Conservation (phyloP, 2,329 filamentous ascomycete species). For the Sarocladiaceae sp. region DNA sequence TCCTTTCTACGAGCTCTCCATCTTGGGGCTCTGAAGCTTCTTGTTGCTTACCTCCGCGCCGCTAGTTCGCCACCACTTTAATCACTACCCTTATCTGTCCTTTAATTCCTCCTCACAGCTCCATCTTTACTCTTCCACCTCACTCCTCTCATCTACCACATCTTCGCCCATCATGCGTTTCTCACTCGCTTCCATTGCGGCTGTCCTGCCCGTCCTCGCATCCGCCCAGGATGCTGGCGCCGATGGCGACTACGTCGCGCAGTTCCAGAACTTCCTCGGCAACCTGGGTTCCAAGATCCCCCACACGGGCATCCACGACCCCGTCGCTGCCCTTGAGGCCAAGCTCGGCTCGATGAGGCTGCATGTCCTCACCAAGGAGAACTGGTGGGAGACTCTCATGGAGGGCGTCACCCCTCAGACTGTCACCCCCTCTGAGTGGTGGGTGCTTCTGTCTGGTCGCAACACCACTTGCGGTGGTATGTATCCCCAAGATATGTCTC, state of each 20-base stretch:
- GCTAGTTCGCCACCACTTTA: conserved; percentile 9
- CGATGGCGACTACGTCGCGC: conserved; percentile 55
- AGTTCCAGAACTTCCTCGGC: conserved; percentile 61
- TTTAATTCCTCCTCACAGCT: neutral
- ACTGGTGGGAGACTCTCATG: conserved; percentile 68
- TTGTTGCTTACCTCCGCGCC: conserved; percentile 5
- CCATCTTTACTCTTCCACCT: neutral
- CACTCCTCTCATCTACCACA: conserved; percentile 8
- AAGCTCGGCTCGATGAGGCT: conserved; percentile 38
- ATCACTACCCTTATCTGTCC: conserved; percentile 4
- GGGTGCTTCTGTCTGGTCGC: conserved; percentile 68
- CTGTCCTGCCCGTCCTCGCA: conserved; percentile 53
- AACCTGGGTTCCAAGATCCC: conserved; percentile 52
- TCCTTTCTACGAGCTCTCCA: conserved; percentile 8
- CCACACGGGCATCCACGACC: conserved; percentile 37
- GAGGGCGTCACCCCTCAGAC: conserved; percentile 54
- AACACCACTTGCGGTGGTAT: conserved; percentile 73
- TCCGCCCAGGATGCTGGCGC: conserved; percentile 45
- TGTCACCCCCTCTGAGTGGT: conserved; percentile 69
- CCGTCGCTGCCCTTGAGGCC: conserved; percentile 36
- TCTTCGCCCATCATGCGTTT: conserved; percentile 50
- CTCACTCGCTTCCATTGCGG: conserved; percentile 43
- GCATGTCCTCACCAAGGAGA: conserved; percentile 57
- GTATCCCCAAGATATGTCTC: conserved; percentile 20
- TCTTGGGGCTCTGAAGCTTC: conserved; percentile 1